Evolutionary conservation across 306 rosid species (phyloP).

Genomic region (Parietaria judaica): DNA sequence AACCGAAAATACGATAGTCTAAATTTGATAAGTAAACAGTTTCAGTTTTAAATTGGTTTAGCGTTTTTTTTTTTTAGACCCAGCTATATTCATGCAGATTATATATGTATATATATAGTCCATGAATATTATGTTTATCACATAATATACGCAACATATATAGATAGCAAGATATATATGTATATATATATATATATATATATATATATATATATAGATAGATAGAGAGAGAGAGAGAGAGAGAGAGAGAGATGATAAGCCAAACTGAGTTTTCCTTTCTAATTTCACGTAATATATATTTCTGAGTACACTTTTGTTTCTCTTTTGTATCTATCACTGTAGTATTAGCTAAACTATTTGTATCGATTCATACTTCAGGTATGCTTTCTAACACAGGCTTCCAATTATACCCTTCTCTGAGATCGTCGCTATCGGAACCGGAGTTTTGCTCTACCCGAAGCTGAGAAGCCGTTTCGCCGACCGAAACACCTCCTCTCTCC

Average conservation of each 20-base stretch:
- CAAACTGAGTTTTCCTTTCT: not conserved
- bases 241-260: not conserved
- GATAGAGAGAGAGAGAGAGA: not conserved
- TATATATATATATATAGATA: no score
- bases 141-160: no score
- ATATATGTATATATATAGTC: not conserved
- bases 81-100: no score
- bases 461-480: constrained; percentile 38
- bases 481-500: constrained; percentile 46
- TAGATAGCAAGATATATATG: no score
- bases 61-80: no score
- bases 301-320: constrained; percentile 9
- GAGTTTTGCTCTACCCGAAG: constrained; percentile 6
- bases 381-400: constrained; percentile 69
- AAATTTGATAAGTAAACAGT: no score
- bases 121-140: no score
- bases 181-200: no score
- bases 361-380: constrained; percentile 70
- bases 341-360: constrained; percentile 14
- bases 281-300: not conserved
- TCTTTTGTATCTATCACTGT: constrained; percentile 2
- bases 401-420: constrained; percentile 30
- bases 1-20: no score
- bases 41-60: no score
- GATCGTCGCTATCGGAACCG: constrained; percentile 16